A percentile compares a stretch with the other conserved stretches of the same genome.
phyloP scores from a whole-genome alignment of 1,284 basidiomycete genomes.

The Peniophora sp. region DNA sequence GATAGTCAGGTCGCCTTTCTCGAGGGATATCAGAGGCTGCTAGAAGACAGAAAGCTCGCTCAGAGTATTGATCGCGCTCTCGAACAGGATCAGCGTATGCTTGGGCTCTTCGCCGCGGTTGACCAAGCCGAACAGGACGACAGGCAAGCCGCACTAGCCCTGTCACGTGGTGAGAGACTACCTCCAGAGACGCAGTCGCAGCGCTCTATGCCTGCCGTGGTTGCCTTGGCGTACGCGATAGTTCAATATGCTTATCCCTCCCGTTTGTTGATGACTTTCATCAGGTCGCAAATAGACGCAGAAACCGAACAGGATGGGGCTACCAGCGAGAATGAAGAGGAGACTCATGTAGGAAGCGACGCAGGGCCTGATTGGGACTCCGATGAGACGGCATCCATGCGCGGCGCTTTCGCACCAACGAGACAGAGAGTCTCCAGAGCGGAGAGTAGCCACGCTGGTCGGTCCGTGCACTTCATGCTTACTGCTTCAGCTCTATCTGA shows the following conservation, averaged over 20 bases:
- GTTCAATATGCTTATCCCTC: neutral
- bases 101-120: neutral
- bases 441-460: neutral
- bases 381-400: too few species aligned
- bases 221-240: neutral
- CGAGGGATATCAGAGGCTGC: neutral
- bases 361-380: neutral
- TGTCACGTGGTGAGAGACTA: neutral
- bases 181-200: neutral
- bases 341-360: neutral
- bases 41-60: neutral
- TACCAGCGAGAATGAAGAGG: neutral
- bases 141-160: neutral
- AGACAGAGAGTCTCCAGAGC: neutral
- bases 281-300: neutral
- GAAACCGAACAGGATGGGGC: neutral
- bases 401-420: too few species aligned
- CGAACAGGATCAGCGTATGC: neutral
- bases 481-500: neutral
- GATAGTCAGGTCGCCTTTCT: neutral
- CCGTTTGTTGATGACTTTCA: neutral
- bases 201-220: neutral
- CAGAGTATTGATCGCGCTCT: slow-evolving; percentile 1
- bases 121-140: slow-evolving; percentile 2
- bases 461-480: neutral